These are phyloP conservation scores for Prunus yedoensis DNA, from an alignment of 331 rosid genomes.

Conservation along the genomic window DNA sequence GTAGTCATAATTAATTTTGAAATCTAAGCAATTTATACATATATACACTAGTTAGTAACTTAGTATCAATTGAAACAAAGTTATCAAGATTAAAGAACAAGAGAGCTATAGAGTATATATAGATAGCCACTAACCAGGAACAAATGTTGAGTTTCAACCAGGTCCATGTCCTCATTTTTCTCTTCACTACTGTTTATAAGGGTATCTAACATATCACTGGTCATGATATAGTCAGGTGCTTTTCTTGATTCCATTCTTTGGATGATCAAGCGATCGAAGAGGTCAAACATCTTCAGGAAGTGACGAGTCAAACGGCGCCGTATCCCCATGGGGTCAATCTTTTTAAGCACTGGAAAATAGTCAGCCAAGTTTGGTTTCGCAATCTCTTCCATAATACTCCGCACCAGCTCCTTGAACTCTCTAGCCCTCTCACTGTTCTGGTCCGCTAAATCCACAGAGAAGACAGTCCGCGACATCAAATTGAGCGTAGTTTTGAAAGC, in stretches of 20 bases:
- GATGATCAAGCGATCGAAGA: constrained; percentile 30
- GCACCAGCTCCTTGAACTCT: constrained; percentile 13
- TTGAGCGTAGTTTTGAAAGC: constrained; percentile 10
- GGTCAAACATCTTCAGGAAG: constrained; percentile 20
- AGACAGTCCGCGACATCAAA: constrained; percentile 12
- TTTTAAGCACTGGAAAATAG: constrained; percentile 18
- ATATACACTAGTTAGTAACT: too few relatives aligned
- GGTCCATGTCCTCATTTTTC: constrained; percentile 16
- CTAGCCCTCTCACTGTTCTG: background rate
- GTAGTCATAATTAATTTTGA: too few relatives aligned
- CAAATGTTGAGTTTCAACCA: constrained; percentile 12
- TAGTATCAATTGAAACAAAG: too few relatives aligned
- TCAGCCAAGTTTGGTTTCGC: constrained; percentile 16
- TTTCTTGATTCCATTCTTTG: constrained; percentile 27
- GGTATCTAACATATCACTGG: constrained; percentile 44
- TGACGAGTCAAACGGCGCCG: constrained; percentile 7
- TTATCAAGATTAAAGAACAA: too few relatives aligned
- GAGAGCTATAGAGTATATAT: too few relatives aligned
- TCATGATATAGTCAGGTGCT: background rate
- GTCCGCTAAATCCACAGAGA: constrained; percentile 20
- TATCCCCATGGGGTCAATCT: constrained; percentile 21
- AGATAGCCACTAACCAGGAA: constrained; percentile 10
- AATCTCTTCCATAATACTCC: background rate
- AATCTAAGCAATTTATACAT: too few relatives aligned
- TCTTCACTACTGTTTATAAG: constrained; percentile 33